A percentile compares a stretch with the other conserved stretches of the same genome.
Conservation (phyloP, 164 flowering plant genomes). For the Berberis thunbergii region DNA sequence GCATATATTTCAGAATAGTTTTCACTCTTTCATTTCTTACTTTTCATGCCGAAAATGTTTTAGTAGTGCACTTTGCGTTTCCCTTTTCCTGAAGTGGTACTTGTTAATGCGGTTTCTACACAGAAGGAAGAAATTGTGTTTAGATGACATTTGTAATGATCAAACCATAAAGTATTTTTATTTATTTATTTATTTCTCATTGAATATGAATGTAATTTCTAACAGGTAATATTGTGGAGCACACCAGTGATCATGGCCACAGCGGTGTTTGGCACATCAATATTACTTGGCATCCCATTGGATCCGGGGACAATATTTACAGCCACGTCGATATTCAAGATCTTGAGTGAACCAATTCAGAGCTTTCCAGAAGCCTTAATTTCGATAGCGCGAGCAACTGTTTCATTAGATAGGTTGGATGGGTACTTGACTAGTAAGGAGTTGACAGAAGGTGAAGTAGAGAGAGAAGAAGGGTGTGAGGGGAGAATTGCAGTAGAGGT, state of each 20-base stretch:
- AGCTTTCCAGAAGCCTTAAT: slow-evolving; percentile 79
- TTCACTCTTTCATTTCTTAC: no score
- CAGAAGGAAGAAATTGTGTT: no score
- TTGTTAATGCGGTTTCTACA: no score
- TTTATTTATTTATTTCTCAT: no score
- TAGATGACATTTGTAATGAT: no score
- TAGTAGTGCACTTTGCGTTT: no score
- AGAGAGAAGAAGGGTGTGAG: slow-evolving; percentile 39
- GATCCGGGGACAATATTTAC: slow-evolving; percentile 70
- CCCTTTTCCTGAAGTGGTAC: no score
- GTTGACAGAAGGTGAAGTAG: slow-evolving; percentile 48
- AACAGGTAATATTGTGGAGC: slow-evolving; percentile 48
- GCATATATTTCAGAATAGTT: no score
- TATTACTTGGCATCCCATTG: slow-evolving; percentile 39
- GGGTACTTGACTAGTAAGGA: slow-evolving; percentile 58
- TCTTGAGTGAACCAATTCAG: slow-evolving; percentile 83
- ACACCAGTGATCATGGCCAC: slow-evolving; percentile 47
- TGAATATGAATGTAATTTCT: no score
- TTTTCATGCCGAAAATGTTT: no score
- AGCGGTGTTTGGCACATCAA: slow-evolving; percentile 25
- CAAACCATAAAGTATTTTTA: no score
- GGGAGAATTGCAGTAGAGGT: slow-evolving; percentile 51
- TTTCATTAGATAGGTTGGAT: slow-evolving; percentile 65
- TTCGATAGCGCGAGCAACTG: slow-evolving; percentile 68
- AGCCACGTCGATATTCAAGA: slow-evolving; percentile 51